These are phyloP conservation scores for Inga laurina DNA, from an alignment of 306 rosid genomes.

Conservation along the genomic window DNA sequence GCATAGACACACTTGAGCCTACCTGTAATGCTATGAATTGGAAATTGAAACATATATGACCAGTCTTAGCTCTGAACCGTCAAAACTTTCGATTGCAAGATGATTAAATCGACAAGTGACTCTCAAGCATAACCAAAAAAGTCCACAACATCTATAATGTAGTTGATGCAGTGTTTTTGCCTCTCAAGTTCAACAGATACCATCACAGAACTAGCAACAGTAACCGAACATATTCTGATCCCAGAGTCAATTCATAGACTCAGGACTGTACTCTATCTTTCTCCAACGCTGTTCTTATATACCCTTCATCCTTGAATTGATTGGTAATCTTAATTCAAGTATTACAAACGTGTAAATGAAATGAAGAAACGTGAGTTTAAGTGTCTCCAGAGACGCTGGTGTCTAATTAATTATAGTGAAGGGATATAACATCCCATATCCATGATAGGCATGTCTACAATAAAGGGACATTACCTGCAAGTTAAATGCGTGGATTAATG, in stretches of 20 bases:
- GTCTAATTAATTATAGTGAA: background rate
- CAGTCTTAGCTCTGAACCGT: conserved; percentile 4
- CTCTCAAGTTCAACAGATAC: background rate
- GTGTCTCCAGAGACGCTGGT: background rate
- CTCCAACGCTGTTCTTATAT: no score
- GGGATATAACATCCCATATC: background rate
- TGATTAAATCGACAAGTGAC: background rate
- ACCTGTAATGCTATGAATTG: background rate
- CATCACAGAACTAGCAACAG: background rate
- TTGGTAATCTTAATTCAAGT: background rate
- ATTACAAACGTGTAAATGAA: background rate
- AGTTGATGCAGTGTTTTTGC: background rate
- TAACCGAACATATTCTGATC: background rate
- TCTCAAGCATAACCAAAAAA: background rate
- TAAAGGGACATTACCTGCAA: background rate
- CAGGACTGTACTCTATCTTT: no score
- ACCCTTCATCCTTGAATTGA: no score
- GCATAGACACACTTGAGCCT: background rate
- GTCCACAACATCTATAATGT: background rate
- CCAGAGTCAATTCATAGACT: no score
- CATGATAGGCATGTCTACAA: background rate
- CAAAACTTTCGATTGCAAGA: background rate
- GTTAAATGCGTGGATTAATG: background rate
- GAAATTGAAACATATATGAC: background rate
- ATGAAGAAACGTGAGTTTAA: background rate